Percentiles rank a stretch among this genome's conserved stretches.
These are phyloP conservation scores for Quercus tomentella DNA, from an alignment of 331 rosid species.

Conservation along the genomic window DNA sequence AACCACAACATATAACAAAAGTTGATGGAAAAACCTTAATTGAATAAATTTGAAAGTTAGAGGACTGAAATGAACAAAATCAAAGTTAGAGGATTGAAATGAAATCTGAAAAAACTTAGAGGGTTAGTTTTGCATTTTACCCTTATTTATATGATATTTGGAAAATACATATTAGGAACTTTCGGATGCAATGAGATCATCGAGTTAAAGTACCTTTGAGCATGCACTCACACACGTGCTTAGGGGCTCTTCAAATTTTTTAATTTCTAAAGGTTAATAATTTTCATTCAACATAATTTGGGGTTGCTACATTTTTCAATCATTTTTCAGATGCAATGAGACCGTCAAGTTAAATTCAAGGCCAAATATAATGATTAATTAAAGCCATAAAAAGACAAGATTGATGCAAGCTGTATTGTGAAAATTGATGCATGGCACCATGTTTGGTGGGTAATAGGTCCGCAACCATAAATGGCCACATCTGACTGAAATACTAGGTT, in stretches of 20 bases:
- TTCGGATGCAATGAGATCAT: background rate
- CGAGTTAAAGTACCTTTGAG: background rate
- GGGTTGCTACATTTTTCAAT: background rate
- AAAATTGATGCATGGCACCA: background rate
- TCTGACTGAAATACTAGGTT: background rate
- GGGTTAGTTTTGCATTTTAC: no score
- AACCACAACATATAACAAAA: no score
- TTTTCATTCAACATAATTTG: no score
- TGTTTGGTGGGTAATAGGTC: background rate
- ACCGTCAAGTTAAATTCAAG: background rate
- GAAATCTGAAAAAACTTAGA: no score
- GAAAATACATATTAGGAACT: background rate
- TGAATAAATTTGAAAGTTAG: no score
- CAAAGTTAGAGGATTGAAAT: no score
- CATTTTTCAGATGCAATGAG: background rate
- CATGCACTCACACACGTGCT: no score
- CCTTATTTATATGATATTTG: no score
- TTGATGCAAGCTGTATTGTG: background rate
- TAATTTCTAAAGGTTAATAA: no score
- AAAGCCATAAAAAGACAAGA: background rate
- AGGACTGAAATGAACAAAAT: no score
- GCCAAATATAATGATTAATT: background rate
- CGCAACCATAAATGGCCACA: background rate
- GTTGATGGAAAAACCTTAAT: no score
- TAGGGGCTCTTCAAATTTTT: no score